Conservation (phyloP, 1,284 basidiomycete species). For the Tetrapyrgos nigripes region DNA sequence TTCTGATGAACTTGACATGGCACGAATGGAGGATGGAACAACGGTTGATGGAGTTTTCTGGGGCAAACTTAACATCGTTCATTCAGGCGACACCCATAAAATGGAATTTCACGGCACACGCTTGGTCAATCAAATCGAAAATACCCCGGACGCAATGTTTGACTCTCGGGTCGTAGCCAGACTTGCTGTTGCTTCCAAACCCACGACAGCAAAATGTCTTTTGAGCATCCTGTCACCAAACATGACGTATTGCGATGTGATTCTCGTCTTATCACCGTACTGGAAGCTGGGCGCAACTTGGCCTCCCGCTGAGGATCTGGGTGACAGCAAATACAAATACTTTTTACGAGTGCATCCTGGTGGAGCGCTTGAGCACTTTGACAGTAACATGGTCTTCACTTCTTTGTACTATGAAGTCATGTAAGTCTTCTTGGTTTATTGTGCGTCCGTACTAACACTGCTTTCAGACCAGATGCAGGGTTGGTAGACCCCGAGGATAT, state of each 20-base stretch:
- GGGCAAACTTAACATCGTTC: constrained; percentile 83
- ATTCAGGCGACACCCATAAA: constrained; percentile 73
- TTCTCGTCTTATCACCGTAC: constrained; percentile 66
- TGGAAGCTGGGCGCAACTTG: constrained; percentile 78
- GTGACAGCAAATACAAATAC: constrained; percentile 77
- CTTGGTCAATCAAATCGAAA: constrained; percentile 61
- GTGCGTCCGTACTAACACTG: constrained; percentile 9
- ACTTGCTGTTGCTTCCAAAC: constrained; percentile 72
- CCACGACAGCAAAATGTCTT: constrained; percentile 74
- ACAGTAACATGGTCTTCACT: constrained; percentile 76
- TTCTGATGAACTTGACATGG: constrained; percentile 85
- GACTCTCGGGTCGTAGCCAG: constrained; percentile 78
- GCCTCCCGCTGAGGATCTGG: constrained; percentile 73
- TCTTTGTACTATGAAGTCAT: constrained; percentile 80
- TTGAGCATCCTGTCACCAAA: constrained; percentile 73
- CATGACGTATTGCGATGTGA: constrained; percentile 78
- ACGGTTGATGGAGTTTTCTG: constrained; percentile 82
- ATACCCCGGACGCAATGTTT: constrained; percentile 70
- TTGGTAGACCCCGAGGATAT: constrained; percentile 78
- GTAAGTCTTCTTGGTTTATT: constrained; percentile 46
- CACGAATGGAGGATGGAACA: constrained; percentile 85
- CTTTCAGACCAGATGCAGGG: constrained; percentile 67
- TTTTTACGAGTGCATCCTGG: constrained; percentile 81
- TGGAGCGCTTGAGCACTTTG: constrained; percentile 81
- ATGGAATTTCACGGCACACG: constrained; percentile 84